Base-by-base conservation (phyloP, 1,139 yeast genomes). In the Kodamaea anthophila region DNA sequence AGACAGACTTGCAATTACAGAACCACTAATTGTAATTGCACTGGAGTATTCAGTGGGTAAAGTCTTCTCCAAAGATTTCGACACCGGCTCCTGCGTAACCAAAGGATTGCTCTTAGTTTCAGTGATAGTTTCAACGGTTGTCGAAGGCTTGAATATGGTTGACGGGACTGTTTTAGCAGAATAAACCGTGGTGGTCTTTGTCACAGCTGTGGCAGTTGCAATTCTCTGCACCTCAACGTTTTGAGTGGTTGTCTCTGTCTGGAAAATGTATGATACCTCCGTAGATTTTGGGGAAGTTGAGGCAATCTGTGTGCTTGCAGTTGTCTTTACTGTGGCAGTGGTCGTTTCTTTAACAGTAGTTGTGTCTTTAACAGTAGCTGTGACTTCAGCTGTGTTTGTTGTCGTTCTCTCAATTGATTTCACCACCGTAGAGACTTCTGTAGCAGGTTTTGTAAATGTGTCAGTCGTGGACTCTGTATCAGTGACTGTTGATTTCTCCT, bases 51-150 rank as follows among this genome's bases (percentile, higher is more conserved):
- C 14, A 18, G 35, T 28, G 13, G 35, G 27, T 27, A 47, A 40
- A 9, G 43, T 32, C 7, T 31, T 15, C 12, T 26, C n/a, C 30
- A 42, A 35, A 6, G 42, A 23, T 19, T 38, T 35, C 3, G 47
- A 35, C 8, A 41, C 40, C 3, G 47, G 52, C 5, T 51, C 30
- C 8, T 48, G 43, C 5, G 62, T 48, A 9, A 44, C 39, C 28
- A 58, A 49, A 5, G 67, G 67, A 32, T 59, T 44, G 16, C 42
- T 33, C 18, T 39, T 39, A 1, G 59, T 47, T n/a, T 41, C 37
- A 4, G 53, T 38, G 20, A 52, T 33, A 10, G 52, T 35, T 29
- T 41, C 46, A 8, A 33, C 29, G 4, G 48, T 27, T 22, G 56
- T 41, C 3, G 43, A 21, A 5, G 51, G 46, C 9, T 36, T 37